Base-by-base conservation (phyloP, 257 asterid genomes). In the Ophiorrhiza pumila region DNA sequence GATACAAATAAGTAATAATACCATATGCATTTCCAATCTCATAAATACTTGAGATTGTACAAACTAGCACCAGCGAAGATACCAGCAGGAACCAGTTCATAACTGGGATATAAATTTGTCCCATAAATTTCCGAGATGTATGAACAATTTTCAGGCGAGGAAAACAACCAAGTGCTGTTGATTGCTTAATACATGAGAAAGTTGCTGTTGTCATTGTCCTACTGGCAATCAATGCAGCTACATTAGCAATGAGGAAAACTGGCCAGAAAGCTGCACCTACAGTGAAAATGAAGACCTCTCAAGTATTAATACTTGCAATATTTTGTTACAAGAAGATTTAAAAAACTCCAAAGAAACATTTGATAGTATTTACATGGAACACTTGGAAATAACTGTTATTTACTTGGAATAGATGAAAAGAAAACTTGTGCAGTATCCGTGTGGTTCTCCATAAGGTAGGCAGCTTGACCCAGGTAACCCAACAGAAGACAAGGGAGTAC, bases 21-120 rank as follows among this genome's bases (percentile, higher is more conserved):
- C 99, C 99, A 74, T 95, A 95, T 78, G 99, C 99, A 90, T 90
- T 95, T 79, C 99, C 99, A 65, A 95, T 92, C 89, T 95, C 97
- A 72, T 90, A 90, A 69, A 90, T 85, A 79, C 86, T 92, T 73
- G 98, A 88, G 85, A 95, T 92, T 42, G 90, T 83, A 86, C 96
- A 89, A 78, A 92, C 95, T 59, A 95, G 76, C 70, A 90, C 86
- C 82, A 95, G 83, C 7, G 98, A 89, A 17, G 88, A 81, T 43
- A 71, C 90, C 85, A 95, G 88, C 49, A 95, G 83, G 83, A 95
- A 90, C 98, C 97, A 95, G 83, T 95, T 95, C 96, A 95, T 88
- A 82, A 84, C 97, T 42, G 99, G 99, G 75, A 95, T 92, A 68
- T 95, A 95, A 74, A 95, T 92, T 79, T 95, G 99, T 72, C 99